Percentiles rank a stretch among this genome's conserved stretches.
These are phyloP conservation scores for Tetraselmis striata DNA, from an alignment of 139 green algal species.

Conservation along the genomic window DNA sequence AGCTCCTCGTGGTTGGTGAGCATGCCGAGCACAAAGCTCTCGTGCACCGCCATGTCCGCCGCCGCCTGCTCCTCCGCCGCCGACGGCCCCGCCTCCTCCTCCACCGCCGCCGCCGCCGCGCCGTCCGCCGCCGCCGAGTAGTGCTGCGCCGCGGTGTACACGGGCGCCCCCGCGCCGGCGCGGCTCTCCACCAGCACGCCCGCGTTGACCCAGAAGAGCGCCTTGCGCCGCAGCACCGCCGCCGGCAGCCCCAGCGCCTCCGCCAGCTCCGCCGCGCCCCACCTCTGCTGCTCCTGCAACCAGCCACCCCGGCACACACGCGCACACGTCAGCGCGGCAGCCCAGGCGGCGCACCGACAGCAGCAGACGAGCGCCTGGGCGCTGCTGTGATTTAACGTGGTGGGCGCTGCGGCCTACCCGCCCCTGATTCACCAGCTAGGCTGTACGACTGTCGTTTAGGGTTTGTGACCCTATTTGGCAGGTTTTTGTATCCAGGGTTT, in stretches of 20 bases:
- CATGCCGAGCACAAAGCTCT: constrained; percentile 84
- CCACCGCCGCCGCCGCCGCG: not conserved
- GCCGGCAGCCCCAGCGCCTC: constrained; percentile 39
- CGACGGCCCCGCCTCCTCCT: constrained; percentile 4
- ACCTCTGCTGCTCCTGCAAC: not conserved
- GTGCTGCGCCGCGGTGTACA: constrained; percentile 20
- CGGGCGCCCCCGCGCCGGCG: not conserved
- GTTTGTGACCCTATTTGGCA: too few species aligned
- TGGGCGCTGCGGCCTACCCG: too few species aligned
- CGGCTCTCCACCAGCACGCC: constrained; percentile 58
- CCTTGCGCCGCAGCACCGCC: constrained; percentile 47
- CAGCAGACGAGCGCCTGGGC: too few species aligned
- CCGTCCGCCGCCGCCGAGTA: constrained; percentile 7
- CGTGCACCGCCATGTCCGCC: constrained; percentile 54
- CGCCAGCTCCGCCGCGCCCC: constrained; percentile 42
- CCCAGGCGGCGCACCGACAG: too few species aligned
- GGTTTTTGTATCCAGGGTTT: too few species aligned
- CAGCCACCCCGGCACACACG: not conserved
- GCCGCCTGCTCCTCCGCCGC: constrained; percentile 6
- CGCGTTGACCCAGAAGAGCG: constrained; percentile 84
- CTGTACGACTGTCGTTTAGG: too few species aligned
- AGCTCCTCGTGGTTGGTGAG: constrained; percentile 77
- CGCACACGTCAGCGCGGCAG: not conserved
- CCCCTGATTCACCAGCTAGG: too few species aligned
- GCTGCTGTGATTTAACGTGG: too few species aligned